Base-by-base conservation (phyloP, 169 alveolate species). In the Plasmodium gonderi region DNA sequence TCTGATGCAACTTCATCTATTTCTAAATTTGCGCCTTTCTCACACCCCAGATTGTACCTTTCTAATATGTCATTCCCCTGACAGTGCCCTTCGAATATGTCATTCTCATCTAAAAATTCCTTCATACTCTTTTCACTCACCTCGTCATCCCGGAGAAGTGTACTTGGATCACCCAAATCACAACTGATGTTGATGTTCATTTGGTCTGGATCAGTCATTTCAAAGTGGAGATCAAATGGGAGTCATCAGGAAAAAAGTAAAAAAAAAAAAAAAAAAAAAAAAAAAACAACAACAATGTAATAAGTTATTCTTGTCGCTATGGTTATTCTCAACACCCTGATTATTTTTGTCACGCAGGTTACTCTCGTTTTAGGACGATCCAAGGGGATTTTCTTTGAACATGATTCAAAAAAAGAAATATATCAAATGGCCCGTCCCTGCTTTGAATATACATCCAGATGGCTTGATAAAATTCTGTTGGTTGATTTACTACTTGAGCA, bases 111-210 rank as follows among this genome's bases (percentile, higher is more conserved):
- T 72, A 29, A 23, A 33, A 79, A 79, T 12, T 80, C n/a, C 33
- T 36, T 38, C 33, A 33, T 11, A 40, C 80, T 23, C 33, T 72
- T 38, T 36, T 36, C 80, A 11, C 54, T 29, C 5, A 14, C 80
- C 29, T 72, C 80, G 26, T 38, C 80, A 33, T 72, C 80, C 80
- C 54, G 80, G 12, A 72, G 80, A 17, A 72, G 47, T 8, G 47
- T 20, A 3, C 54, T 26, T 20, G 80, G 60, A 26, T 31, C 45
- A 3, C 80, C 54, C 17, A 72, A 0, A 14, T 72, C 54, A 40
- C 23, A 72, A 23, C 5, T 51, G 68, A 1, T 6, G 60, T 38
- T 6, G 33, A 17, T 20, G 80, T 72, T 45, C 80, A 72, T 72
- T 38, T 11, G 23, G 54, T n/a, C n/a, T 38, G 40, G 12, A 11